These are phyloP conservation scores for Phytophthora constricta DNA, from an alignment of 352 stramenopile species.

Conservation along the genomic window DNA sequence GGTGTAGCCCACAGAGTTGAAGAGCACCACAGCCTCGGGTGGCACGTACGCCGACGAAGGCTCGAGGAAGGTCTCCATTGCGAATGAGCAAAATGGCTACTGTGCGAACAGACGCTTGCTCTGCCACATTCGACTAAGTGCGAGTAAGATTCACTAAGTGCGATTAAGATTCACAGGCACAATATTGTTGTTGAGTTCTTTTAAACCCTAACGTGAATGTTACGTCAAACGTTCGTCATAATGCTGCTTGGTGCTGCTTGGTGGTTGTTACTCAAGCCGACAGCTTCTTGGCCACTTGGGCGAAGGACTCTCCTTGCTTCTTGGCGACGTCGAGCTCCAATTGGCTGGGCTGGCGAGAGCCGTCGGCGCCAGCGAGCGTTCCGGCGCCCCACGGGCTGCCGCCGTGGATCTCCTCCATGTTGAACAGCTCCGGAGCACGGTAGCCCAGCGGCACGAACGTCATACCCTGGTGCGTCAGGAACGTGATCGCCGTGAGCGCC, in stretches of 20 bases:
- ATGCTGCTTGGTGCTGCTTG: background rate
- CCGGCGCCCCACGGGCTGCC: conserved; percentile 84
- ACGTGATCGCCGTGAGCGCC: conserved; percentile 80
- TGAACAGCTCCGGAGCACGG: conserved; percentile 66
- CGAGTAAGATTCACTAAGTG: background rate
- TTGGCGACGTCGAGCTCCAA: conserved; percentile 83
- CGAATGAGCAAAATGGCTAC: background rate
- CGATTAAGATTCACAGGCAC: conserved; percentile 1
- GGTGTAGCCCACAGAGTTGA: conserved; percentile 64
- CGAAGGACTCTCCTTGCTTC: conserved; percentile 88
- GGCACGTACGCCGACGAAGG: conserved; percentile 58
- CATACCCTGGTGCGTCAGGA: conserved; percentile 91
- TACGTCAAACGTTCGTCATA: background rate
- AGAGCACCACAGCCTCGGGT: conserved; percentile 56
- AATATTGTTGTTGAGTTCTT: too few relatives aligned
- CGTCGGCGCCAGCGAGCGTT: conserved; percentile 82
- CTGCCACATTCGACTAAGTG: conserved; percentile 13
- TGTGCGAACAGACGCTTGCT: conserved; percentile 5
- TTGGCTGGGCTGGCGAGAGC: conserved; percentile 78
- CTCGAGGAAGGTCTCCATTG: conserved; percentile 47
- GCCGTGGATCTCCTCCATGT: conserved; percentile 83
- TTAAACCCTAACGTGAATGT: background rate
- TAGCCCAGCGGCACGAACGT: conserved; percentile 91
- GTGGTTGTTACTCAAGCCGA: conserved; percentile 40
- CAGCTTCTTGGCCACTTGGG: conserved; percentile 83